Base-by-base conservation (phyloP, 257 asterid species). In the Asclepias syriaca region DNA sequence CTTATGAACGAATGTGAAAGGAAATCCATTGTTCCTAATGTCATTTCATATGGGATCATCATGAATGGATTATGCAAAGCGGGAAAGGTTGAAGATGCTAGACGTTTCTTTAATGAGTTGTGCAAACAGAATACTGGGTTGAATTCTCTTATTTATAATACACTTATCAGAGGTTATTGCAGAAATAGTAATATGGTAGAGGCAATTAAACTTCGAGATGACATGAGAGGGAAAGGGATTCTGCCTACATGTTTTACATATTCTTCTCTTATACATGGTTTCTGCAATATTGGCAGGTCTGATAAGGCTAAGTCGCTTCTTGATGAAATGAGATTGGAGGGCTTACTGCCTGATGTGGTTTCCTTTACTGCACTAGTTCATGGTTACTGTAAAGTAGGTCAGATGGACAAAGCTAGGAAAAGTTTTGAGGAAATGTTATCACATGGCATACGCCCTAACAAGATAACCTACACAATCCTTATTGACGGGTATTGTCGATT, bases 281-380 rank as follows among this genome's bases (percentile, higher is more conserved):
- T 89, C 87, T 73, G 98, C 85, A 84, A 70, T 19, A 50, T 54
- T 55, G 85, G 93, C 27, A 79, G 68, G 72, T 74, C 83, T 72
- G 86, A 87, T 50, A 87, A 85, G 48, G 84, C 97, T 3, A 85
- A 78, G 74, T 21, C 53, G 68, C 85, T 90, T 74, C 74, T 87
- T 60, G 80, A 77, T 49, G 88, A 78, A 74, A 93, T 90, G 96
- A 80, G 80, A 78, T 81, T 66, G 67, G 89, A 87, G 43, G 87
- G 92, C 57, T 79, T 93, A 82, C 66, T 69, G 48, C 98, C 96
- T 22, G 70, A 90, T 77, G 96, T 90, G 75, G 84, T 90, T 66
- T 87, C 96, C 76, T 90, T 89, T 77, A 93, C 98, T 71, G 97
- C 96, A 37, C 75, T 93, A 39, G 83, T 93, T 32, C 82, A 87